Base-by-base conservation (phyloP, 176 grass and related monocot genomes). In the Oryza brachyantha region DNA sequence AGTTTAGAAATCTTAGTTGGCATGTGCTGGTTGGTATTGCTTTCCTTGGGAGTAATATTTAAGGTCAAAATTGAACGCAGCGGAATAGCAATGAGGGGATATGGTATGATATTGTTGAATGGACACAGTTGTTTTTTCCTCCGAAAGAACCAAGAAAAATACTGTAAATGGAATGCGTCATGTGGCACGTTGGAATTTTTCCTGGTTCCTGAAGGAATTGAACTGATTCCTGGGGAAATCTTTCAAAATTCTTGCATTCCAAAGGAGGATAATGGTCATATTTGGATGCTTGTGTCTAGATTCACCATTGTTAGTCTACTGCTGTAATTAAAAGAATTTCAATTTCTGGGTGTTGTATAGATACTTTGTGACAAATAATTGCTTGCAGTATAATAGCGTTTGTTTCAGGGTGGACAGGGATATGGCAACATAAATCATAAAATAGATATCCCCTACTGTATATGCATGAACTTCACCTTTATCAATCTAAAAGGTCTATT, bases 1-100 rank as follows among this genome's bases (percentile, higher is more conserved):
- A 78, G 69, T 16, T 12, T 84, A 31, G 40, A 78, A 81, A 69
- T 29, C 29, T 34, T 58, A 59, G 16, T 76, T 75, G 63, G 36
- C 37, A 26, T 70, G 28, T 77, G 19, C n/a, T 74, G 14, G 52
- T 46, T 46, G 16, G 19, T 36, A 24, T 86, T 81, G 34, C 36
- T 42, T 86, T 54, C 22, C 24, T 73, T 35, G 21, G 62, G 3
- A 32, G 31, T 68, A 68, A 45, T 6, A 43, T 43, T 63, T 61
- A 48, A 65, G 34, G 31, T 17, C 0, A 27, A 46, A 76, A 42
- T 32, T 67, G 60, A 10, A 46, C 27, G 8, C 34, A 29, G n/a
- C 7, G 27, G 14, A 62, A 48, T 19, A 36, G n/a, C 4, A n/a
- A 66, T 14, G n/a, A 2, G 24, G 61, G 75, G 29, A 32, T 27